Evolutionary conservation across 2,329 filamentous ascomycete species (phyloP).

Genomic region (Simplicillium sp.): DNA sequence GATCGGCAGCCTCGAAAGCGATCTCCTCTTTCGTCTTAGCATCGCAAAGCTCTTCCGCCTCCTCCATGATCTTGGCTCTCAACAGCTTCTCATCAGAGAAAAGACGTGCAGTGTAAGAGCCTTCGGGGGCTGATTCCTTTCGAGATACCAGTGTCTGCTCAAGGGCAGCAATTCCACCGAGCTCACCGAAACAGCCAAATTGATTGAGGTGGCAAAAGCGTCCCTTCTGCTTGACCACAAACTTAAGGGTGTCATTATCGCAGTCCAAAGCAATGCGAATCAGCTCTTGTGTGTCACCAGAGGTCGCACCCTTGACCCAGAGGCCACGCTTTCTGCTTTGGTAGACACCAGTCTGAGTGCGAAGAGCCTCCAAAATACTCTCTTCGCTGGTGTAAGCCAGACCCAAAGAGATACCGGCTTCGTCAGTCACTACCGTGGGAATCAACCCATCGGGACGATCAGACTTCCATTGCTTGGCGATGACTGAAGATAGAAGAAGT

Average conservation of each 20-base stretch:
- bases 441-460: slow-evolving; percentile 79
- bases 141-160: slow-evolving; percentile 80
- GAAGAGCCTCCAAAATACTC: slow-evolving; percentile 78
- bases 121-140: slow-evolving; percentile 72
- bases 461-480: slow-evolving; percentile 67
- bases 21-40: slow-evolving; percentile 75
- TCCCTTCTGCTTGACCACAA: slow-evolving; percentile 82
- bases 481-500: slow-evolving; percentile 54
- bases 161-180: slow-evolving; percentile 70
- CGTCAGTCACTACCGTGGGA: slow-evolving; percentile 85
- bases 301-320: slow-evolving; percentile 95
- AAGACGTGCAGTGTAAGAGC: slow-evolving; percentile 87
- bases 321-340: slow-evolving; percentile 91
- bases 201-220: slow-evolving; percentile 92
- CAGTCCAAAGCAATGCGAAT: slow-evolving; percentile 81
- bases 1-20: slow-evolving; percentile 87
- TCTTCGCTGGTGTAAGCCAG: slow-evolving; percentile 91
- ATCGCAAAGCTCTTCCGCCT: slow-evolving; percentile 89
- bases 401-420: slow-evolving; percentile 73
- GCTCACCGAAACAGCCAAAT: slow-evolving; percentile 82
- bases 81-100: slow-evolving; percentile 88
- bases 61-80: slow-evolving; percentile 95
- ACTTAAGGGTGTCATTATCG: slow-evolving; percentile 85
- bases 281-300: slow-evolving; percentile 86
- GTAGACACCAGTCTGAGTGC: slow-evolving; percentile 75